Conservation (phyloP, 495 filamentous ascomycete species). For the Penicillium samsonianum region DNA sequence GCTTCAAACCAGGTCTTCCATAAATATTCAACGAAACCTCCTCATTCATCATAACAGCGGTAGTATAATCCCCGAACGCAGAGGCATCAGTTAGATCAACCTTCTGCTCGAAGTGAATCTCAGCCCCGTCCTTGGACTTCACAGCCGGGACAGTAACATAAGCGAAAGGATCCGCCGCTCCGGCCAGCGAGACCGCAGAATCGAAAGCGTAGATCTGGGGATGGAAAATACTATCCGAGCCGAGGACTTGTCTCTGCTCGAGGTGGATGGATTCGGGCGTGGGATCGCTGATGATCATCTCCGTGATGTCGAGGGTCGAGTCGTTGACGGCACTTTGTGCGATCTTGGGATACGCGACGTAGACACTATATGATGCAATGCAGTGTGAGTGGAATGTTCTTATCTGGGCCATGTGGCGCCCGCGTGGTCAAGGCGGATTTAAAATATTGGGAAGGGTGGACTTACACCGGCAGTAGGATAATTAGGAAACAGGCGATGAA, state of each 20-base stretch:
- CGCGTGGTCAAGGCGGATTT: not conserved
- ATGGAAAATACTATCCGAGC: slow-evolving; percentile 49
- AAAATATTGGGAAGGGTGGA: slow-evolving; percentile 13
- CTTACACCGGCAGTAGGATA: slow-evolving; percentile 68
- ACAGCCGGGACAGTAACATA: slow-evolving; percentile 56
- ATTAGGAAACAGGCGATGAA: slow-evolving; percentile 60
- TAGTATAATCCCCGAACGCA: slow-evolving; percentile 60
- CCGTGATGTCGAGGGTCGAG: slow-evolving; percentile 60
- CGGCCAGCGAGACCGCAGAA: slow-evolving; percentile 53
- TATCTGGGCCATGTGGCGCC: not conserved
- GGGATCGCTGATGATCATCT: slow-evolving; percentile 60
- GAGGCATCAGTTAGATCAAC: slow-evolving; percentile 51
- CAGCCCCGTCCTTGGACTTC: slow-evolving; percentile 56
- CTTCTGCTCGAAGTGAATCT: slow-evolving; percentile 54
- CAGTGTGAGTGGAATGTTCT: not conserved
- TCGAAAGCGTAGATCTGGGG: slow-evolving; percentile 59
- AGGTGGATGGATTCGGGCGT: slow-evolving; percentile 58
- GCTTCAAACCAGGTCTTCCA: slow-evolving; percentile 57
- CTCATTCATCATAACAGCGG: slow-evolving; percentile 55
- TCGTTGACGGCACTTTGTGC: slow-evolving; percentile 68
- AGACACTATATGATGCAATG: slow-evolving; percentile 50
- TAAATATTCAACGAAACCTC: slow-evolving; percentile 59
- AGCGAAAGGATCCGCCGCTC: slow-evolving; percentile 53
- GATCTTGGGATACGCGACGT: slow-evolving; percentile 71
- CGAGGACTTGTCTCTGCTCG: slow-evolving; percentile 49